Base-by-base conservation (phyloP, 257 asterid species). In the Solanum medicagineum region DNA sequence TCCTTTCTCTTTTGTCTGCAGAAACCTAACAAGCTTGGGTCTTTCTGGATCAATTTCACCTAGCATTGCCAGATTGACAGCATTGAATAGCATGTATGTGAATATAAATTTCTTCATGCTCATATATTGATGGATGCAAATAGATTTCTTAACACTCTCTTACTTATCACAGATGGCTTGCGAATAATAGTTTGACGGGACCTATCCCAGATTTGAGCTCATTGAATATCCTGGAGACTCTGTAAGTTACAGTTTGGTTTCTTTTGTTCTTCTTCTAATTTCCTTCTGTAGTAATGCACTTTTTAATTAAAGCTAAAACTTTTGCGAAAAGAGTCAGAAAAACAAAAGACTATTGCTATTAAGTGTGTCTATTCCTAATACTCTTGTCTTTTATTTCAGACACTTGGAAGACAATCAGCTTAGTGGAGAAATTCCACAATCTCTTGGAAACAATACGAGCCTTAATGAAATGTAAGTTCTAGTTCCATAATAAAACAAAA, bases 381-480 rank as follows among this genome's bases (percentile, higher is more conserved):
- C 55, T 44, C 68, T 53, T 32, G 60, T 83, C 66, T 84, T 85
- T 62, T 51, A 66, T 81, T 66, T 81, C 94, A 96, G 99, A 92
- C 97, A 95, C 92, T 89, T 96, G 91, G 93, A 93, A 87, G 91
- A 93, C 93, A 96, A 96, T 86, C 88, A 77, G 63, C 90, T 96
- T 14, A 75, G 91, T 84, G 98, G 98, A 84, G 83, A 69, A 24
- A 95, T 96, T 79, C 96, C 97, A 15, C 89, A 90, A 74, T 90
- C 95, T 53, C 91, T 96, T 19, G 97, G 95, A 87, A 87, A 86
- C 90, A 69, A 85, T 20, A 86, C 54, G 32, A 89, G 45, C 81
- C 86, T 96, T 87, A 90, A 45, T 9, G 97, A 95, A 89, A 86
- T 95, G 99, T 96, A 89, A 95, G 99, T 92, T 88, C 60, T 60